Evolutionary conservation across 2,329 filamentous ascomycete genomes (phyloP).

Genomic region (Epichloe gansuensis): DNA sequence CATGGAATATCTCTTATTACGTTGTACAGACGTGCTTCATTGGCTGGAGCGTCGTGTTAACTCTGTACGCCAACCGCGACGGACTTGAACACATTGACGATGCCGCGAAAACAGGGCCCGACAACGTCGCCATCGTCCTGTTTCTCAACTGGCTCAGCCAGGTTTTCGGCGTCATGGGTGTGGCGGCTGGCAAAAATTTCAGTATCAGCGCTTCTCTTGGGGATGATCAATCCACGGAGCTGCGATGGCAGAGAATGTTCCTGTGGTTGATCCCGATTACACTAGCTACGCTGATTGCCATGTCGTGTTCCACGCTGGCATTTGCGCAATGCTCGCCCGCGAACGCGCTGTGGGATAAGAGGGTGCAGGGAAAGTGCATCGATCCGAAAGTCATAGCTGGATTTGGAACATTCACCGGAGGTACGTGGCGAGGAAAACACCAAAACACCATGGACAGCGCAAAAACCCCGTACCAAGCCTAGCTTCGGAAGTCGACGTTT

Average conservation of each 20-base stretch:
- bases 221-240: constrained; percentile 10
- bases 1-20: too few relatives aligned
- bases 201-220: constrained; percentile 10
- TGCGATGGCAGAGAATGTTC: constrained; percentile 11
- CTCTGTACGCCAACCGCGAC: constrained; percentile 9
- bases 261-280: constrained; percentile 11
- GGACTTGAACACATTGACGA: constrained; percentile 9
- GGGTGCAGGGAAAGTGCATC: constrained; percentile 9
- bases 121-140: constrained; percentile 11
- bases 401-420: constrained; percentile 11
- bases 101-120: constrained; percentile 7
- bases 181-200: constrained; percentile 12
- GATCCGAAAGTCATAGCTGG: constrained; percentile 9
- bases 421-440: constrained; percentile 3
- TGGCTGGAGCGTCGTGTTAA: constrained; percentile 10
- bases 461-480: background rate
- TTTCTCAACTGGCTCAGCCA: constrained; percentile 12
- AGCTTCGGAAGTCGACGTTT: background rate
- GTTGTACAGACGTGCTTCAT: constrained; percentile 9
- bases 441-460: background rate
- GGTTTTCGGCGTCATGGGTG: constrained; percentile 11
- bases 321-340: constrained; percentile 12
- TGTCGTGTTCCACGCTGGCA: constrained; percentile 11
- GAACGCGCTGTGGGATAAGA: constrained; percentile 10
- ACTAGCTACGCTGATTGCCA: constrained; percentile 9